Conservation (phyloP, 2,329 filamentous ascomycete species). For the Xylaria sp. region DNA sequence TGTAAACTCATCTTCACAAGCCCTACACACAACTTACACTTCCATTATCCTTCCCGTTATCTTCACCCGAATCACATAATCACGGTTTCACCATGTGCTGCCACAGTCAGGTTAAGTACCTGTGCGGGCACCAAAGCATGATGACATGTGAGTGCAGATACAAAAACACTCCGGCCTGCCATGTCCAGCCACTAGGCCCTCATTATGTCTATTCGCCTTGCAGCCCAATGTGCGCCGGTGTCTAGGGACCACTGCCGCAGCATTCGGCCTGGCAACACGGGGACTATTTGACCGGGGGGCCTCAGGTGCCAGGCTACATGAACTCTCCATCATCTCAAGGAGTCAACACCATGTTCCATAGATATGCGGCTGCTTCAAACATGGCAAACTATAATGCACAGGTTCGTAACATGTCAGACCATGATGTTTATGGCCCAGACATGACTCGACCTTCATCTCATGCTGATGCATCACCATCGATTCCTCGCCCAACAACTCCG, state of each 20-base stretch:
- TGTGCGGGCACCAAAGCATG: conserved; percentile 2
- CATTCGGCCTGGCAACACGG: neutral
- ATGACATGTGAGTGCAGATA: neutral
- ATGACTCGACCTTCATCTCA: too few relatives aligned
- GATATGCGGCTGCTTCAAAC: too few relatives aligned
- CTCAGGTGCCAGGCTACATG: neutral
- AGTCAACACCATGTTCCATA: too few relatives aligned
- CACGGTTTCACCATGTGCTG: conserved; percentile 3
- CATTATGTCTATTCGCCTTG: neutral
- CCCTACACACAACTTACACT: neutral
- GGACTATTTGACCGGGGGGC: too few relatives aligned
- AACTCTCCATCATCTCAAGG: neutral
- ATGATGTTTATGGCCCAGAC: too few relatives aligned
- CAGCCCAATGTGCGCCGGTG: neutral
- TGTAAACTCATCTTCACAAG: too few relatives aligned
- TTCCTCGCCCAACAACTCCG: neutral
- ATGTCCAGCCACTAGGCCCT: neutral
- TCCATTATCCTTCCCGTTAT: too few relatives aligned
- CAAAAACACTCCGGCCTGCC: neutral
- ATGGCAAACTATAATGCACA: neutral
- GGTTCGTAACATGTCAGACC: neutral
- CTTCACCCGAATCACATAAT: neutral
- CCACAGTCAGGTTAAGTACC: neutral
- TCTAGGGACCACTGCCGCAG: neutral
- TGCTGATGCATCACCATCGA: too few relatives aligned